A percentile compares a stretch with the other conserved stretches of the same genome.
phyloP scores from a whole-genome alignment of 2,329 filamentous ascomycete species.

The Amphichorda felina region DNA sequence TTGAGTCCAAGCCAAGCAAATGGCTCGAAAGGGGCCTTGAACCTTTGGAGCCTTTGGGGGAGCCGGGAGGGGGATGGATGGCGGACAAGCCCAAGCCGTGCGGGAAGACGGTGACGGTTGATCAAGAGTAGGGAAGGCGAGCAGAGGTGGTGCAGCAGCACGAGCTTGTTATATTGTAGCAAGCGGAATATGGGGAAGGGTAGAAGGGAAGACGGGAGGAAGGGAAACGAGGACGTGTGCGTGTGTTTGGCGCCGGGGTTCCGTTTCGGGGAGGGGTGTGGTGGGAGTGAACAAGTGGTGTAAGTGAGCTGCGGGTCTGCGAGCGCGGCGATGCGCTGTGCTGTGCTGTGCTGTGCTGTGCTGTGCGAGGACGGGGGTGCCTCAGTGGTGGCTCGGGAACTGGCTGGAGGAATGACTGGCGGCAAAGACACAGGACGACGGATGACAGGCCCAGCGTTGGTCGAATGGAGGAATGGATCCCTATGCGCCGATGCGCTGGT shows the following conservation, averaged over 20 bases:
- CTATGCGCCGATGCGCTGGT: conserved; percentile 2
- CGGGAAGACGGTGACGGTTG: conserved; percentile 3
- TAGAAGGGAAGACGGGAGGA: too few relatives aligned
- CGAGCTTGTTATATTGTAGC: conserved; percentile 4
- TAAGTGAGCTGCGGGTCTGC: conserved; percentile 1
- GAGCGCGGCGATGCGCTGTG: not conserved
- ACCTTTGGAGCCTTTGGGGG: not conserved
- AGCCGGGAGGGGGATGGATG: not conserved
- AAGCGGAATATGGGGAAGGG: not conserved
- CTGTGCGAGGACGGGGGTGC: not conserved
- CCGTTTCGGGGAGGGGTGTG: conserved; percentile 4
- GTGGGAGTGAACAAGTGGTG: conserved; percentile 2
- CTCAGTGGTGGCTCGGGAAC: not conserved
- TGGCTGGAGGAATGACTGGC: not conserved
- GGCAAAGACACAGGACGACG: conserved; percentile 1
- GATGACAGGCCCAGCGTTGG: too few relatives aligned
- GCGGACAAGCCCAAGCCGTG: conserved; percentile 3
- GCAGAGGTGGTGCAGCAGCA: conserved; percentile 2
- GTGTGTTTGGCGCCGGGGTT: conserved; percentile 5
- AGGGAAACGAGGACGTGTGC: not conserved
- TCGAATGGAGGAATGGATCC: not conserved
- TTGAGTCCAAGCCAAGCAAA: conserved; percentile 3
- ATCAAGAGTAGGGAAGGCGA: conserved; percentile 1
- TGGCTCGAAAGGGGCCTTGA: conserved; percentile 1
- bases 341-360: not conserved